A percentile compares a stretch with the other conserved stretches of the same genome.
Evolutionary conservation across 2,329 filamentous ascomycete genomes (phyloP).

Genomic region (Colletotrichum orbiculare): DNA sequence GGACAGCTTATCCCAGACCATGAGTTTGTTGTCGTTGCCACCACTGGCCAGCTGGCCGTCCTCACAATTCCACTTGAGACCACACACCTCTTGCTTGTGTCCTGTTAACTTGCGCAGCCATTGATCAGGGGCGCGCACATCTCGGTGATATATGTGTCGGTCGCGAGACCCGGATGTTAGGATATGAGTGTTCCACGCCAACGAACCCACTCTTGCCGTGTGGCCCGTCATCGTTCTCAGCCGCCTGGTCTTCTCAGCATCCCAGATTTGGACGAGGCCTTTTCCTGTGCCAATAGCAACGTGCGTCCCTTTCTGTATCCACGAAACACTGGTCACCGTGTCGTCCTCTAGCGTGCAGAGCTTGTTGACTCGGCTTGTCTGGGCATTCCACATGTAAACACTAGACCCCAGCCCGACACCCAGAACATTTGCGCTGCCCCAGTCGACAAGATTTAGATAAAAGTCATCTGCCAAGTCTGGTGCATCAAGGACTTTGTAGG

Average conservation of each 20-base stretch:
- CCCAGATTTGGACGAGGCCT: slow-evolving; percentile 97
- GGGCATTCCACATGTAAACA: slow-evolving; percentile 98
- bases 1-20: slow-evolving; percentile 98
- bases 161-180: slow-evolving; percentile 95
- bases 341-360: slow-evolving; percentile 93
- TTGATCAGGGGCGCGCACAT: slow-evolving; percentile 92
- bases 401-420: slow-evolving; percentile 92
- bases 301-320: slow-evolving; percentile 98
- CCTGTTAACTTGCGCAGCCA: slow-evolving; percentile 88
- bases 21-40: slow-evolving; percentile 98
- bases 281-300: slow-evolving; percentile 95
- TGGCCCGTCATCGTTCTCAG: slow-evolving; percentile 97
- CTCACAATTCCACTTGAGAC: slow-evolving; percentile 95
- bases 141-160: slow-evolving; percentile 92
- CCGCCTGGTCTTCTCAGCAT: slow-evolving; percentile 86
- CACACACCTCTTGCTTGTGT: slow-evolving; percentile 98
- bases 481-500: slow-evolving; percentile 96
- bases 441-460: slow-evolving; percentile 96
- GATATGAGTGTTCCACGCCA: slow-evolving; percentile 99
- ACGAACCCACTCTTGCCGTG: slow-evolving; percentile 88
- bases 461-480: slow-evolving; percentile 97
- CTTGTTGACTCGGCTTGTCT: slow-evolving; percentile 90
- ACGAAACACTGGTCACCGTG: slow-evolving; percentile 94
- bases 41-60: slow-evolving; percentile 95
- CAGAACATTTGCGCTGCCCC: slow-evolving; percentile 94